Percentiles rank a stretch among this genome's conserved stretches.
Evolutionary conservation across 75 land plant species (phyloP).

Genomic region (Larix kaempferi): DNA sequence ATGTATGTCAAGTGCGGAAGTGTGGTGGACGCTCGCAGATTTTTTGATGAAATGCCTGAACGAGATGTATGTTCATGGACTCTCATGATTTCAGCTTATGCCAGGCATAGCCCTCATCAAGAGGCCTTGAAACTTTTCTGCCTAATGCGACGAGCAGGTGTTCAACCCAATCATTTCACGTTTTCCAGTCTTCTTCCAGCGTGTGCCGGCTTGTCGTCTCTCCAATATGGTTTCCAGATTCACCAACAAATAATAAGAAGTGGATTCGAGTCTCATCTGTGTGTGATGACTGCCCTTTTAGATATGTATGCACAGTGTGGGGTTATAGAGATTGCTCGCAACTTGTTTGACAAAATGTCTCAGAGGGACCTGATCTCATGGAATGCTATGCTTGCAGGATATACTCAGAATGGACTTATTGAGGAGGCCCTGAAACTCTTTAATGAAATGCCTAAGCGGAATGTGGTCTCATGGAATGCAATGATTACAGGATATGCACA

Average conservation of each 20-base stretch:
- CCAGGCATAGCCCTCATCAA: constrained; percentile 28
- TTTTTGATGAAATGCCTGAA: constrained; percentile 41
- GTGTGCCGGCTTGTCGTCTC: constrained; percentile 31
- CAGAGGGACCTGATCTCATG: constrained; percentile 29
- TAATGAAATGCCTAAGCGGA: constrained; percentile 12
- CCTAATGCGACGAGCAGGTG: constrained; percentile 37
- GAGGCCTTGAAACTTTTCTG: constrained; percentile 38
- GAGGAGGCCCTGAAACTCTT: constrained; percentile 23
- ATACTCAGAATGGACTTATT: constrained; percentile 25
- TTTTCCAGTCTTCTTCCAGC: constrained; percentile 47
- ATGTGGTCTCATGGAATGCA: constrained; percentile 13
- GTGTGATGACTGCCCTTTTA: constrained; percentile 47
- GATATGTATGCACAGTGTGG: constrained; percentile 67
- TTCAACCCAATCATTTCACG: constrained; percentile 26
- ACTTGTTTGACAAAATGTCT: constrained; percentile 22
- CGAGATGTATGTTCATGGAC: constrained; percentile 52
- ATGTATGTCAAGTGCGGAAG: constrained; percentile 60
- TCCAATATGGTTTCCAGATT: constrained; percentile 37
- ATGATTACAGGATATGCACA: constrained; percentile 21
- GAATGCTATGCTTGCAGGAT: constrained; percentile 44
- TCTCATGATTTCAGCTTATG: constrained; percentile 48
- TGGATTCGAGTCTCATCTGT: constrained; percentile 24
- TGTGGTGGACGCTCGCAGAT: constrained; percentile 33
- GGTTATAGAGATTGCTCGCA: constrained; percentile 18
- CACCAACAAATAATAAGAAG: constrained; percentile 29